Base-by-base conservation (phyloP, 495 filamentous ascomycete genomes). In the Podospora tetraspora region DNA sequence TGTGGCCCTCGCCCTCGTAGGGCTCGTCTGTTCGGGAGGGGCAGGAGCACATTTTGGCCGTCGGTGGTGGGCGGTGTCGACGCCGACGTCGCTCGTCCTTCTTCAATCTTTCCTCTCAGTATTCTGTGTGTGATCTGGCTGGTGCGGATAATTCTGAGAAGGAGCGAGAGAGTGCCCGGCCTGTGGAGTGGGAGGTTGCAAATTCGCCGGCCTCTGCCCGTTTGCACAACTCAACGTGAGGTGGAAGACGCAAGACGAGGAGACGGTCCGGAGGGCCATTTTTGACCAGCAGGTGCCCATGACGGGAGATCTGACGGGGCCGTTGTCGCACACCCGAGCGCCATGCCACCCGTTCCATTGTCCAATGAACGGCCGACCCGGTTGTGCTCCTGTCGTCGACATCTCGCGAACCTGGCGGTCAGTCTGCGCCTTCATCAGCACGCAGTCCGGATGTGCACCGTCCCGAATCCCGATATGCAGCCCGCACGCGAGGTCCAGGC, bases 11-110 rank as follows among this genome's bases (percentile, higher is more conserved):
- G 60, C 77, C 77, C 59, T 78, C 77, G 52, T 78, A 74, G 19
- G 82, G 83, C 70, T 87, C 85, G 59, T 85, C 81, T 21, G 81
- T 84, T 57, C 82, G 71, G 10, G 85, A 87, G 1, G 86, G 83
- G 62, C 84, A 83, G 70, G 71, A 67, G n/a, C 71, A 72, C 71
- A 87, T 88, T 29, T 4, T 57, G 22, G 30, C 21, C 4, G 32
- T 2, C 25, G 2, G 25, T 25, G 25, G 25, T 3, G 25, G 25
- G 25, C 25, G 25, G 25, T 25, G 25, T 13, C 29, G 23, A 10
- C 6, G 62, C 62, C 30, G 16, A 19, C 7, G 30, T 23, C 62
- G 30, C 24, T 21, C 19, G 16, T 23, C 16, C 37, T 19, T 57
- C 4, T 37, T 16, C 11, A 16, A 3, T 9, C 43, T 13, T 64